phyloP scores from a whole-genome alignment of 73 alveolate genomes.

The Tetrahymena thermophila region DNA sequence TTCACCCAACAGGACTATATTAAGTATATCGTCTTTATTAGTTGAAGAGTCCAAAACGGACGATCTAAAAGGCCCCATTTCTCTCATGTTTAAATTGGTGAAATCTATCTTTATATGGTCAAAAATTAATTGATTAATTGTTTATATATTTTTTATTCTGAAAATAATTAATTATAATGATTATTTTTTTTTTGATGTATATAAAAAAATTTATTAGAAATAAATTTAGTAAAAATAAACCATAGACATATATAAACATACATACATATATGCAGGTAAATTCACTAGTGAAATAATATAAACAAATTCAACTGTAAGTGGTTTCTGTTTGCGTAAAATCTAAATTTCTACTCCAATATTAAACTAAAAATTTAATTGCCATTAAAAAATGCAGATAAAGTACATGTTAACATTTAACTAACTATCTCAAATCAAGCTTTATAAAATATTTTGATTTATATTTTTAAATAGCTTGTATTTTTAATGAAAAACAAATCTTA shows the following conservation, averaged over 20 bases:
- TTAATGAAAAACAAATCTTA: too few relatives aligned
- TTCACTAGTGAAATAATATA: background rate
- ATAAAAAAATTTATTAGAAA: background rate
- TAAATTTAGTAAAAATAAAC: background rate
- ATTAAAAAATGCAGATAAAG: too few relatives aligned
- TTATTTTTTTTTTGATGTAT: background rate
- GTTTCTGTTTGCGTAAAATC: background rate
- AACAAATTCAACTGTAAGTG: background rate
- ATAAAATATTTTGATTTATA: too few relatives aligned
- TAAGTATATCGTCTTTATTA: background rate
- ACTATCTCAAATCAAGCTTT: too few relatives aligned
- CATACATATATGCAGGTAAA: background rate
- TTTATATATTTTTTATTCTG: background rate
- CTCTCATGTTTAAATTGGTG: background rate
- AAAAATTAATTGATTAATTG: background rate
- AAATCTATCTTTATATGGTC: background rate
- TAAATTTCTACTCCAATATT: background rate
- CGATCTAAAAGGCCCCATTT: background rate
- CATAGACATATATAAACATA: background rate
- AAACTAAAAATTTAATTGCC: too few relatives aligned
- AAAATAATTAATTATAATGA: background rate
- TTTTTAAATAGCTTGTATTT: too few relatives aligned
- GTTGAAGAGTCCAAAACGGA: background rate
- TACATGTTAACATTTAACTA: too few relatives aligned
- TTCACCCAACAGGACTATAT: background rate